These are phyloP conservation scores for thale cress (Arabidopsis thaliana) DNA, from an alignment of 345 rosid genomes.

Conservation along the genomic window TAIR10.1 NC_003071.7:14008001-14008500, in stretches of 20 bases:
- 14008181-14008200: background rate
- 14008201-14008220: background rate
- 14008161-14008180: slow-evolving; percentile 31
- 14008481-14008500: slow-evolving; percentile 9
- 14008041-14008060: too few species aligned
- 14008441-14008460: slow-evolving; percentile 3
- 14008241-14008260: background rate
- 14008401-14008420: slow-evolving; percentile 22
- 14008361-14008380: background rate
- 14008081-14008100: background rate
- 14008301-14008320: slow-evolving; percentile 12
- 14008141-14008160: slow-evolving; percentile 5
- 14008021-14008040: background rate
- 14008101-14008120: background rate
- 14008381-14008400: slow-evolving; percentile 15
- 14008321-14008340: slow-evolving; percentile 18
- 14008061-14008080: too few species aligned
- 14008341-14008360: slow-evolving; percentile 2
- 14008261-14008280: background rate
- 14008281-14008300: background rate
- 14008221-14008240: slow-evolving; percentile 3
- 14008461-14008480: slow-evolving; percentile 3
- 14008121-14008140: background rate
- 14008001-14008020: slow-evolving; percentile 24
- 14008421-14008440: slow-evolving; percentile 6